Conservation (phyloP, 2,329 filamentous ascomycete genomes). For the Phyllosticta paracitricarpa region DNA sequence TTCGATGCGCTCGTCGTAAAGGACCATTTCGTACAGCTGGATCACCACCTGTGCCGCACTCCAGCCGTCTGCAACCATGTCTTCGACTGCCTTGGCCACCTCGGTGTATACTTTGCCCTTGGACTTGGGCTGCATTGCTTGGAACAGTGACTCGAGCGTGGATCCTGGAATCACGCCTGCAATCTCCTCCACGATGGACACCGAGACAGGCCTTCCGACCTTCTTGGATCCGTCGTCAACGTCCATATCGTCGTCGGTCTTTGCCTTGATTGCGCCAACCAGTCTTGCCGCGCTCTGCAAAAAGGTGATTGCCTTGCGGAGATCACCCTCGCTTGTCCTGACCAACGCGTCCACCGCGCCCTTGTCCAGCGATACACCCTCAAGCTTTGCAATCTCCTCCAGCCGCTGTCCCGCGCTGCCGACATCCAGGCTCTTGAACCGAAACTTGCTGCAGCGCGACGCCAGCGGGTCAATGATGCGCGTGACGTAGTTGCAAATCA, state of each 20-base stretch:
- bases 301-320: slow-evolving; percentile 93
- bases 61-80: slow-evolving; percentile 94
- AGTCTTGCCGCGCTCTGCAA: slow-evolving; percentile 87
- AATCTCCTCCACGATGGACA: slow-evolving; percentile 82
- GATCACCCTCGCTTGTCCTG: slow-evolving; percentile 80
- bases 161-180: slow-evolving; percentile 79
- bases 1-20: slow-evolving; percentile 74
- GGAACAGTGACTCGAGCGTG: slow-evolving; percentile 60
- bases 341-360: slow-evolving; percentile 80
- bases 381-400: slow-evolving; percentile 69
- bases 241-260: slow-evolving; percentile 33
- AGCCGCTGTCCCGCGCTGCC: slow-evolving; percentile 71
- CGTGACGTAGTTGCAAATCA: slow-evolving; percentile 98
- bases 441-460: slow-evolving; percentile 88
- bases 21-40: slow-evolving; percentile 74
- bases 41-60: slow-evolving; percentile 79
- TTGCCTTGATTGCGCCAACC: slow-evolving; percentile 52
- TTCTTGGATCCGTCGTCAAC: slow-evolving; percentile 22
- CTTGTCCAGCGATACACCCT: slow-evolving; percentile 65
- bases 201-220: slow-evolving; percentile 47
- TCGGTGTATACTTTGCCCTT: slow-evolving; percentile 56
- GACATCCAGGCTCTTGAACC: slow-evolving; percentile 92
- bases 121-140: slow-evolving; percentile 53
- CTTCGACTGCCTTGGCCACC: slow-evolving; percentile 71
- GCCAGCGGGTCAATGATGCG: slow-evolving; percentile 95